Base-by-base conservation (phyloP, 2,329 filamentous ascomycete species). In the Neonectria sp. region DNA sequence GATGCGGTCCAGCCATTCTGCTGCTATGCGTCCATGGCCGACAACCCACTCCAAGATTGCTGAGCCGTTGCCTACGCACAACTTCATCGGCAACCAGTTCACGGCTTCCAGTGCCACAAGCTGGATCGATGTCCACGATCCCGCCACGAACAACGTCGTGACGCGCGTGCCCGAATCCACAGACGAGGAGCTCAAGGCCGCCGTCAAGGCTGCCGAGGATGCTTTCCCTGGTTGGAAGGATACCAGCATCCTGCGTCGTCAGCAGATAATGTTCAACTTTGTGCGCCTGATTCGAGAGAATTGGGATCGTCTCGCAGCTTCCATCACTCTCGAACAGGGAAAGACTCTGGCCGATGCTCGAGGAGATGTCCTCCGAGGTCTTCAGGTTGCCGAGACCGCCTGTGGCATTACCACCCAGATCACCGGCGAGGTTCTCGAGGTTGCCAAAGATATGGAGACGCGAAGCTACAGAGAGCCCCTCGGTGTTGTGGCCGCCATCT, bases 401-500 rank as follows among this genome's bases (percentile, higher is more conserved):
- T 93, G 91, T 76, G 91, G 86, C 46, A 92, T 92, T 68, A 91
- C 92, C 0, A 91, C 91, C 63, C 87, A 92, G 79, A 84, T 94
- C 79, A 91, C 90, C 73, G 92, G 92, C 46, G 91, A 93, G 81
- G 85, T 94, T 53, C 85, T 94, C 21, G 91, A 93, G 82, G 92
- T 94, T 8, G 88, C 91, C 43, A 93, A 92, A 84, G 92, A 93
- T 77, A 93, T 94, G 91, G 92, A 94, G 83, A 94, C 92, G 27
- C 84, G 91, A 76, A 89, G 87, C 66, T 93, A 94, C 79, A 86
- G 87, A 71, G 92, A 94, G 84, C 91, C 92, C 68, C 82, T 94
- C 73, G 92, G 92, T 57, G 88, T 93, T 27, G 89, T 91, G 56
- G 91, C 91, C 55, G 90, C 91, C 43, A 93, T 93, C 68, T 93